A percentile compares a stretch with the other conserved stretches of the same genome.
Evolutionary conservation across 352 stramenopile genomes (phyloP).

Genomic region (Pythium biforme): DNA sequence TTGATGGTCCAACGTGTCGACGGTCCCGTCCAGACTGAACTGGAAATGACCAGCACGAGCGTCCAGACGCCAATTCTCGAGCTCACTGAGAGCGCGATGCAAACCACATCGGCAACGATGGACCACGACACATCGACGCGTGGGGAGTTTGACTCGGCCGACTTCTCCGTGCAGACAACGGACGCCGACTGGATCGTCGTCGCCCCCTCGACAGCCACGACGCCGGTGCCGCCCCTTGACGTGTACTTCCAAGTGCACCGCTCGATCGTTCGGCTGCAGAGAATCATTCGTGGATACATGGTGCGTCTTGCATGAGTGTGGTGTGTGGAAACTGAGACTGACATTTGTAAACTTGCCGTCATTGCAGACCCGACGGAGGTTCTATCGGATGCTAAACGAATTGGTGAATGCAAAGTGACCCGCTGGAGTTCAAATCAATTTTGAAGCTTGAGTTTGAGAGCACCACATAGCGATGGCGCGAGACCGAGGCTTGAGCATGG

Average conservation of each 20-base stretch:
- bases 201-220: neutral
- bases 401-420: slow-evolving; percentile 25
- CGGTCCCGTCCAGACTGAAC: neutral
- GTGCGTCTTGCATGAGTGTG: neutral
- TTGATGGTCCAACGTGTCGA: neutral
- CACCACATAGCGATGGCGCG: neutral
- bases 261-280: slow-evolving; percentile 13
- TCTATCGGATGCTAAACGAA: slow-evolving; percentile 42
- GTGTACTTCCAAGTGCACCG: slow-evolving; percentile 22
- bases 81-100: neutral
- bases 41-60: neutral
- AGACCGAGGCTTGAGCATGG: neutral
- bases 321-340: neutral
- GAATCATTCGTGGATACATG: slow-evolving; percentile 16
- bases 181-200: slow-evolving; percentile 2
- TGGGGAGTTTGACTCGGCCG: neutral
- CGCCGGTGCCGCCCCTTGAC: slow-evolving; percentile 4
- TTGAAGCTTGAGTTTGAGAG: neutral
- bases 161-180: slow-evolving; percentile 1
- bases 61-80: neutral
- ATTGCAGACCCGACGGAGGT: slow-evolving; percentile 35
- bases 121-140: neutral
- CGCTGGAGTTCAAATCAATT: neutral
- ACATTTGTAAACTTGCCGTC: slow-evolving; percentile 1
- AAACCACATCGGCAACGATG: neutral